These are phyloP conservation scores for Angomonas deanei DNA, from an alignment of 208 protist genomes.

Conservation along the genomic window DNA sequence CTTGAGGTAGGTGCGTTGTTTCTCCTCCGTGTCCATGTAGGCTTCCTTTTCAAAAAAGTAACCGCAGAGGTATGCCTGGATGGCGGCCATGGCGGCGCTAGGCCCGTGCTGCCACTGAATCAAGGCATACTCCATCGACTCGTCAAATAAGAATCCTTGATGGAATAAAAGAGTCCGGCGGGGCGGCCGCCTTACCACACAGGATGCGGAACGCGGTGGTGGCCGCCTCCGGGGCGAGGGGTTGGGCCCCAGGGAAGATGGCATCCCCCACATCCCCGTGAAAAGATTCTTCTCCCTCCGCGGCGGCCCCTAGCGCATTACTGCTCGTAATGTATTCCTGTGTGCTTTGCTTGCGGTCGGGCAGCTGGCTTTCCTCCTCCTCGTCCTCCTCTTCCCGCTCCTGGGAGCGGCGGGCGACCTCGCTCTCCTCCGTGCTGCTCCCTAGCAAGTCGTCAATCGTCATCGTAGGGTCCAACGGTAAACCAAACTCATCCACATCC, in stretches of 20 bases:
- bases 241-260: slow-evolving; percentile 7
- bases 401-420: neutral
- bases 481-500: neutral
- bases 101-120: slow-evolving; percentile 53
- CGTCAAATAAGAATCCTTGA: slow-evolving; percentile 71
- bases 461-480: neutral
- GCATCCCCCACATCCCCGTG: neutral
- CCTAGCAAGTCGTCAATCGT: slow-evolving; percentile 51
- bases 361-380: neutral
- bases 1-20: slow-evolving; percentile 46
- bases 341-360: neutral
- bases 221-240: slow-evolving; percentile 18
- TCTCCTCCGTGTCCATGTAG: slow-evolving; percentile 37
- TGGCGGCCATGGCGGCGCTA: slow-evolving; percentile 50
- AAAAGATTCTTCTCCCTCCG: slow-evolving; percentile 4
- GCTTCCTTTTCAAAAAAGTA: slow-evolving; percentile 63
- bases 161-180: slow-evolving; percentile 31
- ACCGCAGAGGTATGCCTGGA: slow-evolving; percentile 62
- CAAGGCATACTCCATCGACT: slow-evolving; percentile 52
- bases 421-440: slow-evolving; percentile 11
- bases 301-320: no score
- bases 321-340: no score
- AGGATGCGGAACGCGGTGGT: slow-evolving; percentile 37
- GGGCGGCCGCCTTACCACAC: slow-evolving; percentile 22
- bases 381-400: slow-evolving; percentile 4